Evolutionary conservation across 441 rosid genomes (phyloP).

Genomic region (Adansonia rubrostipa): DNA sequence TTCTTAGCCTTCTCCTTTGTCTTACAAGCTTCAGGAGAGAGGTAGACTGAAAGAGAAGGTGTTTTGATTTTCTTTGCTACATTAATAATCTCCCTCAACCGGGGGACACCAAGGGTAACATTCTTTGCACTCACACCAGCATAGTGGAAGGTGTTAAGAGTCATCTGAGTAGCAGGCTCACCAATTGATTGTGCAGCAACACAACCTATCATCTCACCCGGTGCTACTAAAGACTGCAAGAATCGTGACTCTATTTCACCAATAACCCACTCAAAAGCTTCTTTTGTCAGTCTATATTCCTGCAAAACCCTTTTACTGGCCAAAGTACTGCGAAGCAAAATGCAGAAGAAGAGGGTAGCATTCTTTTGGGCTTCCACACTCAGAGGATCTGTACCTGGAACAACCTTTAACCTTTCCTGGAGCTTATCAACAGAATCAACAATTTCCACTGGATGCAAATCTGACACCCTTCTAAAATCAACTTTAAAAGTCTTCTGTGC

Average conservation of each 20-base stretch:
- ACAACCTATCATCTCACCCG: constrained; percentile 99
- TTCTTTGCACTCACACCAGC: constrained; percentile 99
- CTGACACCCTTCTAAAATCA: constrained; percentile 78
- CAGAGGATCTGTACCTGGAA: constrained; percentile 88
- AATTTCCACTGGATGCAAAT: constrained; percentile 96
- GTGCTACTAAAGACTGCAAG: constrained; percentile 89
- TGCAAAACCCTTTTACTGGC: constrained; percentile 98
- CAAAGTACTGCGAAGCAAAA: constrained; percentile 94
- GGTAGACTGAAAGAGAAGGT: constrained; percentile 88
- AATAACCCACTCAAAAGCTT: constrained; percentile 98
- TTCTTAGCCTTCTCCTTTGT: constrained; percentile 96
- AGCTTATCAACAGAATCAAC: constrained; percentile 98
- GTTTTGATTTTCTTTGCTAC: constrained; percentile 97
- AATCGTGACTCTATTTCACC: constrained; percentile 98
- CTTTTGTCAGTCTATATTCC: constrained; percentile 96
- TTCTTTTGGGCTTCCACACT: constrained; percentile 99
- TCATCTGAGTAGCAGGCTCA: constrained; percentile 99
- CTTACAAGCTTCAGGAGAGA: constrained; percentile 73
- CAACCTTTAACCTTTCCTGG: constrained; percentile 96
- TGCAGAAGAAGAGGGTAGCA: constrained; percentile 93
- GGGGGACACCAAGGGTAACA: constrained; percentile 97
- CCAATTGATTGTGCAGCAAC: constrained; percentile 99
- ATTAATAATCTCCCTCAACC: constrained; percentile 95
- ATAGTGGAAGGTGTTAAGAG: constrained; percentile 95
- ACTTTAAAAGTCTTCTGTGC: constrained; percentile 95